Base-by-base conservation (phyloP, 73 alveolate genomes). In the Stentor coeruleus region DNA sequence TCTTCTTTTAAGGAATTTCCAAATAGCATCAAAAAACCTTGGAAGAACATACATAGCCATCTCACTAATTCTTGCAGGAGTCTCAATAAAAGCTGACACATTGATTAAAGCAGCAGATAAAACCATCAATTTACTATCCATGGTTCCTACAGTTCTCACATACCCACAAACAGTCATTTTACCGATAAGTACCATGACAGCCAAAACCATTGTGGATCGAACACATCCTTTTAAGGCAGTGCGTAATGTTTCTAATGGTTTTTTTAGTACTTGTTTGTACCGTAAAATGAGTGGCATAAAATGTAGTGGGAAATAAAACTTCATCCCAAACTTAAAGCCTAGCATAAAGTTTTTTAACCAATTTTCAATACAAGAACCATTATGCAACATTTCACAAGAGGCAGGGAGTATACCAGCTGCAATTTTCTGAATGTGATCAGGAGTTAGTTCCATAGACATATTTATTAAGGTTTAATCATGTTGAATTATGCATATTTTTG, bases 1-100 rank as follows among this genome's bases (percentile, higher is more conserved):
- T 60, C 95, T 81, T 87, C 88, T 89, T 59, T 86, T 84, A 20
- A 88, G 39, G 60, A 76, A 82, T n/a, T 81, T 85, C 95, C 95
- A 89, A 14, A 82, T 49, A 3, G 92, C 88, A 41, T 89, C 95
- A 35, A 89, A 37, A 59, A 86, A 85, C 3, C 92, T 38, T n/a
- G 95, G 95, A 3, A 89, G 40, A 42, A 89, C 76, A 74, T 89
- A 89, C 59, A 89, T 84, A 11, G 95, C 86, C 37, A 89, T 49
- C 35, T 89, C 95, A 30, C 92, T 81, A 3, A 39, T 75, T 90
- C 30, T 81, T 86, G 59, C 74, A 84, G 89, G 28, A 73, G 77
- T 20, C 89, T 90, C 82, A 84, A 90, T 74, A 66, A 89, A n/a
- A 82, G 60, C 74, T 36, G 82, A 87, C 81, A 40, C 49, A 20